Conservation (phyloP, 495 filamentous ascomycete species). For the Pseudevernia furfuracea region DNA sequence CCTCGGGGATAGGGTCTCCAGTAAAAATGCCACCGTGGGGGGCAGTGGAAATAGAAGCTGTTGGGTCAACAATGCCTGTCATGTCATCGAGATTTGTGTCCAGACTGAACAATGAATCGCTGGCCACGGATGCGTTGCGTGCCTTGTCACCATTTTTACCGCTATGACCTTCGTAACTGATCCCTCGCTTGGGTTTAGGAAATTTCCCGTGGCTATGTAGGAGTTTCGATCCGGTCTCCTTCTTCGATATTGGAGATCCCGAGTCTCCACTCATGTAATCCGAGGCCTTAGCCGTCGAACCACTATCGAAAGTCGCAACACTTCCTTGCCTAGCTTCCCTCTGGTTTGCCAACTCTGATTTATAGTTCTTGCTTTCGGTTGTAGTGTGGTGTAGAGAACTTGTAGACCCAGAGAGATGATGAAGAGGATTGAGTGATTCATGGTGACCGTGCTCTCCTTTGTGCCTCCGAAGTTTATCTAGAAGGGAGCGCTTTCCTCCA, state of each 20-base stretch:
- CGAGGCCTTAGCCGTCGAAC: slow-evolving; percentile 24
- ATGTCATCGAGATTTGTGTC: slow-evolving; percentile 79
- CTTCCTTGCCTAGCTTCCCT: slow-evolving; percentile 39
- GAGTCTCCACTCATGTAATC: slow-evolving; percentile 23
- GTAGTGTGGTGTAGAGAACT: slow-evolving; percentile 41
- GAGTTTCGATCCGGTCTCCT: slow-evolving; percentile 20
- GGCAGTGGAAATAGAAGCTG: slow-evolving; percentile 39
- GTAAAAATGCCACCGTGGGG: slow-evolving; percentile 51
- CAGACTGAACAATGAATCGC: slow-evolving; percentile 53
- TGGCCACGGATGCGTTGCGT: slow-evolving; percentile 39
- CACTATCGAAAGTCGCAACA: slow-evolving; percentile 28
- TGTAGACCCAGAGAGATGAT: slow-evolving; percentile 48
- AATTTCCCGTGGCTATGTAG: slow-evolving; percentile 29
- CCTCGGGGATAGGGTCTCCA: slow-evolving; percentile 42
- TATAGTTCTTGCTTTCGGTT: slow-evolving; percentile 38
- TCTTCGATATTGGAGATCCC: slow-evolving; percentile 22
- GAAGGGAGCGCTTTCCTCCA: slow-evolving; percentile 52
- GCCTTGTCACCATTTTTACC: slow-evolving; percentile 30
- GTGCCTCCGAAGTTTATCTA: slow-evolving; percentile 56
- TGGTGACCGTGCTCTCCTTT: slow-evolving; percentile 41
- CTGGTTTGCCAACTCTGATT: slow-evolving; percentile 44
- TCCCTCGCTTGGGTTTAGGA: slow-evolving; percentile 43
- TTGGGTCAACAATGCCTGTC: slow-evolving; percentile 62
- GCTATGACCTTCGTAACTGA: slow-evolving; percentile 43
- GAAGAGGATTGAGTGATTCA: slow-evolving; percentile 37